phyloP scores from a whole-genome alignment of 805 yeast species.

The Candida khao-thaluensis region DNA sequence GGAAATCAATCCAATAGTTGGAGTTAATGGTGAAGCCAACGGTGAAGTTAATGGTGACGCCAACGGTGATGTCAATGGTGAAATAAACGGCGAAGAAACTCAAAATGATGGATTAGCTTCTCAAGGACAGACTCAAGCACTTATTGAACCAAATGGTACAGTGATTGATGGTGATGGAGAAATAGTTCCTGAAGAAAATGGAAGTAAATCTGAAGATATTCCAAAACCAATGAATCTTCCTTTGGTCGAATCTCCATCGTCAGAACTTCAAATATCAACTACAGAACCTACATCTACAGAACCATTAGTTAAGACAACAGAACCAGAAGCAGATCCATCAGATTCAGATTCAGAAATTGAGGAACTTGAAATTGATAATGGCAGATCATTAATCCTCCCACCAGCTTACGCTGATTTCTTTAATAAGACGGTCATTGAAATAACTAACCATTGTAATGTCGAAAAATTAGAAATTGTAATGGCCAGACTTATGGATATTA shows the following conservation, averaged over 20 bases:
- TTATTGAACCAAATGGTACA: slow-evolving; percentile 4
- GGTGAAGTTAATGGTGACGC: background rate
- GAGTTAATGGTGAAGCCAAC: background rate
- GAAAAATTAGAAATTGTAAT: slow-evolving; percentile 45
- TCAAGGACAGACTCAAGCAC: slow-evolving; percentile 7
- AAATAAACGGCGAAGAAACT: background rate
- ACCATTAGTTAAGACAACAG: background rate
- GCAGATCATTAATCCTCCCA: slow-evolving; percentile 8
- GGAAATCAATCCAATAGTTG: slow-evolving; percentile 6
- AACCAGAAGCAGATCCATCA: slow-evolving; percentile 7
- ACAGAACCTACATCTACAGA: background rate
- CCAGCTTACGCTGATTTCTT: slow-evolving; percentile 21
- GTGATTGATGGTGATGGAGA: slow-evolving; percentile 3
- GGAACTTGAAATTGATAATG: slow-evolving; percentile 15
- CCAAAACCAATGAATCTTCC: background rate
- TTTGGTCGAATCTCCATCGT: too few relatives aligned
- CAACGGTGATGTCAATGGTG: slow-evolving; percentile 7
- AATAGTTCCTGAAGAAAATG: background rate
- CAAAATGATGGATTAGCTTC: slow-evolving; percentile 14
- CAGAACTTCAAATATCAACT: background rate
- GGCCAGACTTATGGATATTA: slow-evolving; percentile 65
- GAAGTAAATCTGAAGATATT: background rate
- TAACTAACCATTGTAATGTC: slow-evolving; percentile 34
- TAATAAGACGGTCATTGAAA: slow-evolving; percentile 22
- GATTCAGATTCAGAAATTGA: slow-evolving; percentile 37